Base-by-base conservation (phyloP, 768 basidiomycete genomes). In the Leccinum truebloodii region DNA sequence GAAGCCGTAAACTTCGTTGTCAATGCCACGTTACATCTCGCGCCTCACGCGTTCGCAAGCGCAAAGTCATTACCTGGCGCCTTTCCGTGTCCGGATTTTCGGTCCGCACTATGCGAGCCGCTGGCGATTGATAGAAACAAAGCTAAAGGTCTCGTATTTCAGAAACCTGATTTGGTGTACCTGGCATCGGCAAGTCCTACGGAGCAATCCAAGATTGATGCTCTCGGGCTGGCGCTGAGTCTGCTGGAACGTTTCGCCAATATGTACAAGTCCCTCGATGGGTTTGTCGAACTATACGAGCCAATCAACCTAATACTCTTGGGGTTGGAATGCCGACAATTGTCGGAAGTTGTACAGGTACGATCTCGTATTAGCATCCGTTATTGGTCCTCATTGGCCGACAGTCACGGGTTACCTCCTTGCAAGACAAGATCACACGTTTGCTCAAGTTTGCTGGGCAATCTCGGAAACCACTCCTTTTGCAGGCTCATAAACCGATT, bases 401-500 rank as follows among this genome's bases (percentile, higher is more conserved):
- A 22, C 60, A 92, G 90, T 75, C 75, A 2, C 78, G 78, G 39
- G 65, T 87, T 34, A 65, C 75, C 1, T 75, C 80, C 7, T 69
- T 83, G 10, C 72, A 70, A 28, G 85, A 86, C 55, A 80, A 78
- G 13, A 71, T 92, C 9, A 69, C 72, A 28, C 84, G 89, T 6
- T 74, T 94, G 52, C 78, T 96, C 50, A 89, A 86, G 65, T 92
- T 95, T 68, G 78, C 92, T 1, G 78, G 73, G 12, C 83, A 89
- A 74, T 79, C 85, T 0, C 89, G 97, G 39, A 82, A 78, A 55
- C 94, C 97, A 1, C 86, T 99, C 30, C 78, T 75, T 3, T 82
- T 98, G 22, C 97, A 99, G 78, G 82, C 90, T 3, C 96, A 98
- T 79, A 97, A 95, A 73, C 92, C 95, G 0, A 96, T 98, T 51